Evolutionary conservation across 306 rosid species (phyloP).

Genomic region (Malus sylvestris): DNA sequence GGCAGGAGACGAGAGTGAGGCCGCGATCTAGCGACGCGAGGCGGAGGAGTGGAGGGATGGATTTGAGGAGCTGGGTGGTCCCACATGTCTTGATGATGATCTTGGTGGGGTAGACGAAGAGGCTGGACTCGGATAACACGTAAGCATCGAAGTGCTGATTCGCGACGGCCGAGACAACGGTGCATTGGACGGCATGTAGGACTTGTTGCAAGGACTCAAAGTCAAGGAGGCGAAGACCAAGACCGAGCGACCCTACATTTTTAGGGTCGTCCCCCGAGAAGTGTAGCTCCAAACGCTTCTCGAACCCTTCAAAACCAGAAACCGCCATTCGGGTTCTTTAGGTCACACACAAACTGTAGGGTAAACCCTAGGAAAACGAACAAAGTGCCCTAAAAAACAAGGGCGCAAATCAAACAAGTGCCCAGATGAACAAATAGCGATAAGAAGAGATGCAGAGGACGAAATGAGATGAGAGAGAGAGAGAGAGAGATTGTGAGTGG

Average conservation of each 20-base stretch:
- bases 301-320: conserved; percentile 90
- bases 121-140: conserved; percentile 90
- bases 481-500: background rate
- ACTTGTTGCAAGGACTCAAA: conserved; percentile 54
- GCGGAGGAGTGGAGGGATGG: conserved; percentile 62
- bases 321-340: conserved; percentile 46
- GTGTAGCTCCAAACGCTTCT: conserved; percentile 87
- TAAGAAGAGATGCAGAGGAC: background rate
- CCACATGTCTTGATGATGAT: conserved; percentile 96
- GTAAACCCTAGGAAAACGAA: background rate
- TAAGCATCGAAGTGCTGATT: conserved; percentile 80
- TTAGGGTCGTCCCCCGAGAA: conserved; percentile 75
- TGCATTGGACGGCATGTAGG: conserved; percentile 76
- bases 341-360: background rate
- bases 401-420: background rate
- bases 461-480: background rate
- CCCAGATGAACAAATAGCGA: background rate
- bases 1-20: conserved; percentile 46
- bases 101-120: conserved; percentile 87
- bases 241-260: background rate
- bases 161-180: conserved; percentile 87
- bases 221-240: conserved; percentile 63
- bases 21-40: conserved; percentile 38
- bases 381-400: background rate
- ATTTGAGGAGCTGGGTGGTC: conserved; percentile 95